Evolutionary conservation across 306 rosid species (phyloP), one percentile per base, ranked within the genome.

Genomic region (Acacia crassicarpa): DNA sequence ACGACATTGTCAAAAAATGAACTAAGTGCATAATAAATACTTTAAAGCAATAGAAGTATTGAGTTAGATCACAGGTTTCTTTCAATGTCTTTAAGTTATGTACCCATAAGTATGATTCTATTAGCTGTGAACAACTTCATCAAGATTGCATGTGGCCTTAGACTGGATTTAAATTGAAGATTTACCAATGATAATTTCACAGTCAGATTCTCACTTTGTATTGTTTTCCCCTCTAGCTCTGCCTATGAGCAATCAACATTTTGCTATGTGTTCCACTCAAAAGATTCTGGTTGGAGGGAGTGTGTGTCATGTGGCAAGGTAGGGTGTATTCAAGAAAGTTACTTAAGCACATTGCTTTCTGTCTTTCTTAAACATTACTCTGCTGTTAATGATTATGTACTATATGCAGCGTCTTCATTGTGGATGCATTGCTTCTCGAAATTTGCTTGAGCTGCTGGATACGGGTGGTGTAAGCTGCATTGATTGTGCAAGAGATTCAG

Each of bases 281-380:
- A 87, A 25, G 99, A 93, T 80, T 89, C 99, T 72, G 98, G 99
- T 78, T 95, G 99, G 99, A 91, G 99, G 84, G 92, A 95, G 58
- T 95, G 99, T 81, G 51, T 83, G 35, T 75, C 80, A 25, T 95
- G 99, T 82, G 90, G 94, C 85, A 95, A 93, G 99, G 99, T 93
- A 83, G 85, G 70, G 20, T 72, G 38, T 49, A 41, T 58, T 33
- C 27, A 51, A 74, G 27, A 30, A 67, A 44, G 45, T 44, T 32
- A 56, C 19, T 17, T 72, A 49, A 40, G 27, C 40, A 15, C 78
- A 41, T 51, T 12, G 71, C 68, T 35, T 40, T 54, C 65, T 58
- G 69, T 73, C 22, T 72, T 82, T 33, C 25, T 46, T 49, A 16
- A 41, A 25, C 23, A 44, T n/a, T 58, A 44, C 44, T 45, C 62